Evolutionary conservation across 2,329 filamentous ascomycete genomes (phyloP), one percentile per base, ranked within the genome.

Genomic region (Mycosphaerella sp.): DNA sequence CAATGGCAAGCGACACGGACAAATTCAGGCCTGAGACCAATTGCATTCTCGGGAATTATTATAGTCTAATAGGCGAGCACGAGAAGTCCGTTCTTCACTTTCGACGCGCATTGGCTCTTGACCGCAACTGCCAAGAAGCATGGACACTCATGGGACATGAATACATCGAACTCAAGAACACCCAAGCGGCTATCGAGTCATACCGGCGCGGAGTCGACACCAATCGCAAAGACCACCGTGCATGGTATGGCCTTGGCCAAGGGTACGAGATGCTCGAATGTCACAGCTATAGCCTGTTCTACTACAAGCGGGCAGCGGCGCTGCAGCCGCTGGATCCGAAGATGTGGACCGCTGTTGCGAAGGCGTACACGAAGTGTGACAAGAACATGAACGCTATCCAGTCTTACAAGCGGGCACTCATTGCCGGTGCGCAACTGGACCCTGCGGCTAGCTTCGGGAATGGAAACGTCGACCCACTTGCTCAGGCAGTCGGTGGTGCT

Each of bases 101-200:
- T 75, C 86, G 93, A 3, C 85, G 93, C 21, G 93, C 93, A 0
- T 74, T 98, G 17, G 95, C 89, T 0, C 78, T 98, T 0, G 93
- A 98, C 68, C 84, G 92, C 8, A 86, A 84, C 26, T 98, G 93
- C 68, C 79, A 96, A 12, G 95, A 90, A 0, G 93, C 93, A 1
- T 98, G 93, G 93, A 98, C 93, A 0, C 78, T 98, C 1, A 97
- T 98, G 92, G 93, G 93, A 1, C 93, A 98, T 70, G 93, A 98
- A 70, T 98, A 96, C 64, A 90, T 97, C 51, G 93, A 98, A 71
- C 84, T 98, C 72, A 98, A 97, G 68, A 98, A 98, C 69, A 97
- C 92, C 0, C 93, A 98, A 65, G 92, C 93, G 0, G 93, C 93
- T 7, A 97, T 98, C 58, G 93, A 98, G 70, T 95, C 89, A 1